Evolutionary conservation across 2,329 filamentous ascomycete genomes (phyloP).

Genomic region (Ophiocordyceps sinensis): DNA sequence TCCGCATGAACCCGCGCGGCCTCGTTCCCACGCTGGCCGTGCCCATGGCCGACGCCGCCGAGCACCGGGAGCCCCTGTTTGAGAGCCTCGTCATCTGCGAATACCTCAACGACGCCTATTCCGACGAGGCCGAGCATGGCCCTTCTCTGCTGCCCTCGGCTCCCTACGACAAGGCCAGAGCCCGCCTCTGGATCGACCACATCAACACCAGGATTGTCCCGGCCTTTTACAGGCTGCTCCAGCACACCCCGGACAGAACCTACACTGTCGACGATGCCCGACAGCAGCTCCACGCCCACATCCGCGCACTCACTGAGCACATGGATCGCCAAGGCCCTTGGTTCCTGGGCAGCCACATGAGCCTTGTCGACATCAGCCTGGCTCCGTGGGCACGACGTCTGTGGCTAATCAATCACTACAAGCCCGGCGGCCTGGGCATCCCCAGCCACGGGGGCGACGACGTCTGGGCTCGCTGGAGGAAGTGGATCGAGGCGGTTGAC

Average conservation of each 20-base stretch:
- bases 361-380: slow-evolving; percentile 54
- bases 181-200: slow-evolving; percentile 62
- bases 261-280: slow-evolving; percentile 39
- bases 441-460: slow-evolving; percentile 36
- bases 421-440: slow-evolving; percentile 37
- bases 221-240: slow-evolving; percentile 48
- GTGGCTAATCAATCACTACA: slow-evolving; percentile 65
- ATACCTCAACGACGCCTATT: slow-evolving; percentile 60
- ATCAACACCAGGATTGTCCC: slow-evolving; percentile 53
- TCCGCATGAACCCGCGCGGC: slow-evolving; percentile 60
- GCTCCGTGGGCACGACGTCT: slow-evolving; percentile 60
- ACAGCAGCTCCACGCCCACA: slow-evolving; percentile 38
- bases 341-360: slow-evolving; percentile 50
- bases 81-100: slow-evolving; percentile 62
- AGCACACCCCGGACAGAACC: slow-evolving; percentile 35
- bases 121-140: slow-evolving; percentile 24
- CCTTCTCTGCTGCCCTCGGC: slow-evolving; percentile 42
- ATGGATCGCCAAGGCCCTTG: slow-evolving; percentile 46
- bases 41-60: slow-evolving; percentile 15
- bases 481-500: slow-evolving; percentile 47
- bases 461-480: slow-evolving; percentile 50
- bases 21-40: slow-evolving; percentile 57
- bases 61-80: slow-evolving; percentile 44
- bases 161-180: slow-evolving; percentile 49
- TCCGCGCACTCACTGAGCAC: slow-evolving; percentile 46